A percentile compares a stretch with the other conserved stretches of the same genome.
Conservation (phyloP, 2,329 filamentous ascomycete genomes). For the Neofusicoccum umdonicola region DNA sequence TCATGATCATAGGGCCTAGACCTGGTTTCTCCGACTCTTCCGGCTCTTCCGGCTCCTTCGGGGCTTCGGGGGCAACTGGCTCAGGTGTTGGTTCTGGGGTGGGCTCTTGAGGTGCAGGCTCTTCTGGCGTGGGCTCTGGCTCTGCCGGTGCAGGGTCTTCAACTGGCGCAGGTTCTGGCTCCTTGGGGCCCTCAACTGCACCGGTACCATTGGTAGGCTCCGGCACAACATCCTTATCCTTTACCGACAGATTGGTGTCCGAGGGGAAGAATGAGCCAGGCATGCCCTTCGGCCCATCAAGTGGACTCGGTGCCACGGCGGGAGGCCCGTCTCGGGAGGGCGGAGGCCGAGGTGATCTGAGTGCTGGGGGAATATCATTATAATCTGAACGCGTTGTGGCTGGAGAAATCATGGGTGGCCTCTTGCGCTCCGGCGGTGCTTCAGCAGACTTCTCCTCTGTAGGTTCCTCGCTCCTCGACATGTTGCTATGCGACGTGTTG, state of each 20-base stretch:
- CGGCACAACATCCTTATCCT: not conserved
- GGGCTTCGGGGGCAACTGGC: slow-evolving; percentile 5
- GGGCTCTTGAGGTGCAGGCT: slow-evolving; percentile 7
- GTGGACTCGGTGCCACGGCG: not conserved
- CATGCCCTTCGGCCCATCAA: slow-evolving; percentile 2
- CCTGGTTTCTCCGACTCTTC: slow-evolving; percentile 61
- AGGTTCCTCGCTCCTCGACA: slow-evolving; percentile 30
- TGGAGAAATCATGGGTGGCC: slow-evolving; percentile 63
- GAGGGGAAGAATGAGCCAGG: slow-evolving; percentile 18
- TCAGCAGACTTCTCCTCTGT: slow-evolving; percentile 25
- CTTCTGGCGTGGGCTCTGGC: not conserved
- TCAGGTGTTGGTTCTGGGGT: slow-evolving; percentile 18
- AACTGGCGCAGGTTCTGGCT: not conserved
- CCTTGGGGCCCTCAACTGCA: not conserved
- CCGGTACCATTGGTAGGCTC: not conserved
- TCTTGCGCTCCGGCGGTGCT: slow-evolving; percentile 57
- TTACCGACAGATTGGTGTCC: not conserved
- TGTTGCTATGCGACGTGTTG: slow-evolving; percentile 36
- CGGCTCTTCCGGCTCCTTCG: slow-evolving; percentile 37
- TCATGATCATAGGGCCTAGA: slow-evolving; percentile 86
- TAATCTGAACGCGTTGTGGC: slow-evolving; percentile 22
- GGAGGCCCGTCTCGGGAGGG: not conserved
- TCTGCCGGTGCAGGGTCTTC: not conserved
- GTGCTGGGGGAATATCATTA: slow-evolving; percentile 9
- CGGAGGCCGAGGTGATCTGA: slow-evolving; percentile 16